Evolutionary conservation across 2,329 filamentous ascomycete species (phyloP).

Genomic region (Pseudodiploospora longispora): DNA sequence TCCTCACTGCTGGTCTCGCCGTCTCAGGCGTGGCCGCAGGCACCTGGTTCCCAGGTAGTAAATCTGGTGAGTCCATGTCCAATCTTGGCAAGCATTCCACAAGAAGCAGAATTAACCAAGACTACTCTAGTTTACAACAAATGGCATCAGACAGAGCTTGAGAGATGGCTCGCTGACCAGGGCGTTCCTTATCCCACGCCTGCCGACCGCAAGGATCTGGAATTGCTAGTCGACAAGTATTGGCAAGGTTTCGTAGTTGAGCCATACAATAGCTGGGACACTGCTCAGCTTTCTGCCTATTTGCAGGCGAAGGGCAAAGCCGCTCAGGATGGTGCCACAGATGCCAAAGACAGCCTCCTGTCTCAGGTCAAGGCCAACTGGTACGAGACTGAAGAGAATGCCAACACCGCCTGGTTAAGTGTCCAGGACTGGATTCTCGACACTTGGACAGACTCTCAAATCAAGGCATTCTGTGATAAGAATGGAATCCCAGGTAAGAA

Average conservation of each 20-base stretch:
- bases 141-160: slow-evolving; percentile 96
- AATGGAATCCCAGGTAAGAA: slow-evolving; percentile 64
- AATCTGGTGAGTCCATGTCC: slow-evolving; percentile 56
- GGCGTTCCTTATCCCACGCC: slow-evolving; percentile 84
- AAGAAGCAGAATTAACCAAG: no score
- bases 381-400: slow-evolving; percentile 72
- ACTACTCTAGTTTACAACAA: slow-evolving; percentile 76
- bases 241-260: slow-evolving; percentile 72
- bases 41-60: slow-evolving; percentile 69
- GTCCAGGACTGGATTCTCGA: slow-evolving; percentile 92
- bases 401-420: slow-evolving; percentile 61
- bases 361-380: slow-evolving; percentile 63
- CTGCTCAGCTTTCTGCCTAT: slow-evolving; percentile 58
- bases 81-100: no score
- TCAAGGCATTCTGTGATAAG: slow-evolving; percentile 88
- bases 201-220: slow-evolving; percentile 89
- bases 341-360: slow-evolving; percentile 61
- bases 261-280: slow-evolving; percentile 73
- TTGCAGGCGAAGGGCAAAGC: slow-evolving; percentile 64
- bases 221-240: slow-evolving; percentile 79
- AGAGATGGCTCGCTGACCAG: slow-evolving; percentile 92
- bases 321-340: slow-evolving; percentile 55
- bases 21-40: slow-evolving; percentile 62
- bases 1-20: slow-evolving; percentile 65
- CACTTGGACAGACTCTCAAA: slow-evolving; percentile 86